Base-by-base conservation (phyloP, 306 rosid genomes). In the Sphenostylis stenocarpa region DNA sequence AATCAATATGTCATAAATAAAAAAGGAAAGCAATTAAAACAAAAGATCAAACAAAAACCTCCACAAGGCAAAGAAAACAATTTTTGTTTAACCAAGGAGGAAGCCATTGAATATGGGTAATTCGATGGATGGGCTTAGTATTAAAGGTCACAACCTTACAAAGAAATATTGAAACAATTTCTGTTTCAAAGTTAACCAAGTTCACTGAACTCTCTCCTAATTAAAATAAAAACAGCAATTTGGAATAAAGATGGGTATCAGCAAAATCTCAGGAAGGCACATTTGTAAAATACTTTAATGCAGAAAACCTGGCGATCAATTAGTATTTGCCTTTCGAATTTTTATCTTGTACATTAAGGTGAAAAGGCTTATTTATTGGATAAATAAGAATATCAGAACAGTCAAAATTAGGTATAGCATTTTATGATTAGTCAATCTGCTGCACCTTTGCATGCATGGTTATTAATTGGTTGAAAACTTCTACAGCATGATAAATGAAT, bases 391-490 rank as follows among this genome's bases (percentile, higher is more conserved):
- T 67, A 57, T 16, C 57, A 39, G 31, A 77, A 48, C 29, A 51
- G 70, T 78, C 29, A 53, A 33, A 49, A 4, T 36, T 12, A 57
- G 55, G 41, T 12, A 7, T 5, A 43, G 48, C n/a, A 67, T 57
- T 47, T 63, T 15, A 69, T 57, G 9, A 52, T 64, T 53, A 49
- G 31, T 49, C 61, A 53, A 67, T 17, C 60, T 4, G 3, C 26
- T 45, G 16, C 66, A 36, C 19, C 60, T n/a, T 47, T 16, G 66
- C 53, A 55, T 26, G 39, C 62, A 47, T 26, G 55, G 49, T 36
- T 67, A 16, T 56, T 4, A 70, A 49, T 29, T 71, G 56, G 73
- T 57, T 24, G 31, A 55, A 66, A 81, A 66, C 38, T 53, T 76
- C 14, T 58, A 14, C 12, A 47, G 56, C 33, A 45, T 57, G 19